Evolutionary conservation across 2,329 filamentous ascomycete species (phyloP), one percentile per base, ranked within the genome.

Genomic region (Canariomyces notabilis): DNA sequence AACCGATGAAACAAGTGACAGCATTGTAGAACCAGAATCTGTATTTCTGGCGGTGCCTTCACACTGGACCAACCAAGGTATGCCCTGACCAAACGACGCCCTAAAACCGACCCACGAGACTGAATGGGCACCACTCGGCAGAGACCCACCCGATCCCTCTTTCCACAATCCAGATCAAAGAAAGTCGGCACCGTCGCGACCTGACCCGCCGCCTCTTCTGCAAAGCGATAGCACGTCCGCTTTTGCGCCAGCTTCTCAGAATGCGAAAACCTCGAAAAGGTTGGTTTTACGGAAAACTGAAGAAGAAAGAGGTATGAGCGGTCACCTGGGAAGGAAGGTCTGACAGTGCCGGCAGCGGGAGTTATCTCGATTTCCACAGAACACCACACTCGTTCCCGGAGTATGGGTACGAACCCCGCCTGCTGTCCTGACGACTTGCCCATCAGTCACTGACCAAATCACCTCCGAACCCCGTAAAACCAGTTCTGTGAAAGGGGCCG

Each of bases 321-420:
- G n/a, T n/a, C n/a, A n/a, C n/a, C n/a, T n/a, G n/a, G n/a, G n/a
- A n/a, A n/a, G n/a, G n/a, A 26, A 23, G 20, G 18, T 32, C 46
- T 45, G 35, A 49, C 46, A 23, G 34, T 21, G 26, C 23, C 37
- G 22, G 37, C 26, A 44, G 31, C 41, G 38, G 44, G 37, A 36
- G 19, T 12, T 34, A 35, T 19, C 46, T 49, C 39, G 41, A 53
- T 31, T 55, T 49, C 23, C 56, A 55, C 47, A 42, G 36, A 39
- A 51, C 38, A 18, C 41, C 49, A 35, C 49, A 57, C 46, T 51
- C 52, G 21, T 55, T 55, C 43, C 49, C 56, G 22, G 55, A 57
- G 41, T 56, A 58, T 56, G 55, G 56, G 56, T 57, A 57, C 37
- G 44, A 32, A 15, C 20, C 26, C 36, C 37, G 2, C 26, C 33